A percentile compares a stretch with the other conserved stretches of the same genome.
These are phyloP conservation scores for Proliferodiscus dingleyae DNA, from an alignment of 2,329 filamentous ascomycete genomes.

Conservation along the genomic window DNA sequence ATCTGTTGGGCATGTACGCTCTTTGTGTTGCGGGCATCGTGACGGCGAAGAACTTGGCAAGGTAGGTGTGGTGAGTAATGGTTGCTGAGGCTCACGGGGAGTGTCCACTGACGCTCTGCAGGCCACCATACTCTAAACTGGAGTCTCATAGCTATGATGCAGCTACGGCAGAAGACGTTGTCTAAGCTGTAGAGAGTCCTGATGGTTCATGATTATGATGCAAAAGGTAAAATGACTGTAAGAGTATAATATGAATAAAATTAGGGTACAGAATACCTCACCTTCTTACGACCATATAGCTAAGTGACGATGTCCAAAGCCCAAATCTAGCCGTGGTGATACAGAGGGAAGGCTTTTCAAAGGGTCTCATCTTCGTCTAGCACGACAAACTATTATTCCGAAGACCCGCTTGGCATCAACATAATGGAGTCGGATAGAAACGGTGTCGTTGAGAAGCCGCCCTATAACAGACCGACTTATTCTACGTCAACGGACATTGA, in stretches of 20 bases:
- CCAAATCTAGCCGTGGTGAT: too few species aligned
- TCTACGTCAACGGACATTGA: too few species aligned
- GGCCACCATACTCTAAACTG: constrained; percentile 20
- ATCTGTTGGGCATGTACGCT: constrained; percentile 46
- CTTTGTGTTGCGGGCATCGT: constrained; percentile 49
- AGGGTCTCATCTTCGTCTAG: too few species aligned
- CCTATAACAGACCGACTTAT: too few species aligned
- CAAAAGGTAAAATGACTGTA: not conserved
- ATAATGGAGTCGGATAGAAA: too few species aligned
- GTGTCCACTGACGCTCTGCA: constrained; percentile 11
- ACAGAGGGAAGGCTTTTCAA: too few species aligned
- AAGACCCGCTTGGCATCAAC: too few species aligned
- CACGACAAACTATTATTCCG: too few species aligned
- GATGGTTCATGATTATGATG: not conserved
- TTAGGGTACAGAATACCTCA: too few species aligned
- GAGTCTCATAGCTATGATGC: constrained; percentile 17
- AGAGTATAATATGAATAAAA: not conserved
- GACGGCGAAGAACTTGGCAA: constrained; percentile 44
- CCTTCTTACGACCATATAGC: too few species aligned
- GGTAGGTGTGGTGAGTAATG: constrained; percentile 36
- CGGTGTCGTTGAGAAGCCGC: too few species aligned
- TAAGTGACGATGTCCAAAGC: too few species aligned
- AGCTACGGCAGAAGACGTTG: constrained; percentile 14
- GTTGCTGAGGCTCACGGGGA: not conserved
- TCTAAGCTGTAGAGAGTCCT: not conserved